Evolutionary conservation across 176 grass and related monocot genomes (phyloP), one percentile per base, ranked within the genome.

Genomic region (Zizania latifolia): DNA sequence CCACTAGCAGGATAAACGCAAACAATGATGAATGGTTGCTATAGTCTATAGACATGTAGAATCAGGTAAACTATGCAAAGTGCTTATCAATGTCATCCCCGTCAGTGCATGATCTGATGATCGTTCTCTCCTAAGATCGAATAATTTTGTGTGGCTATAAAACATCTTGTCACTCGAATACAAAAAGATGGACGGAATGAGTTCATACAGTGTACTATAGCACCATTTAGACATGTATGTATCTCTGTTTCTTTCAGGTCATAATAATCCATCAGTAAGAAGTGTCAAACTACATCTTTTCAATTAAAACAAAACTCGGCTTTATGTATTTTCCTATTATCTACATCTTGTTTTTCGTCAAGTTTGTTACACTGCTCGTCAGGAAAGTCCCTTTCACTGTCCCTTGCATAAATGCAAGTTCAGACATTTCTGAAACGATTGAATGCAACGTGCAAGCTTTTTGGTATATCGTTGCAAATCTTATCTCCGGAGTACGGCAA

Each of bases 11-110:
- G 36, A 66, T 24, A 66, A 41, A 41, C 63, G 23, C 63, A 40
- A 40, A 26, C 10, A 66, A 66, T 40, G 63, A 66, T 66, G 63
- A 37, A 66, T 66, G 36, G 40, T 66, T 66, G 36, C 40, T 40
- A 22, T 66, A 40, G n/a, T n/a, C n/a, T n/a, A n/a, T n/a, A n/a
- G 63, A 1, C 36, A 40, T 21, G 62, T 65, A 65, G 34, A 23
- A n/a, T 65, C 10, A 38, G 62, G 8, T 65, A 65, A 37, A 65
- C 8, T 65, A 65, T 65, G 19, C 5, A 0, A 51, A 38, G 34
- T 65, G 62, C 34, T 12, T 39, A 24, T 65, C 62, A 12, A 23
- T 65, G 62, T 65, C 34, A 65, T 65, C n/a, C 4, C n/a, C 62
- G 16, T 62, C 60, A 63, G 9, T 66, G 17, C 46, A 51, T 51